Evolutionary conservation across 345 rosid genomes (phyloP).

Genomic region (thale cress (Arabidopsis thaliana)): DNA sequence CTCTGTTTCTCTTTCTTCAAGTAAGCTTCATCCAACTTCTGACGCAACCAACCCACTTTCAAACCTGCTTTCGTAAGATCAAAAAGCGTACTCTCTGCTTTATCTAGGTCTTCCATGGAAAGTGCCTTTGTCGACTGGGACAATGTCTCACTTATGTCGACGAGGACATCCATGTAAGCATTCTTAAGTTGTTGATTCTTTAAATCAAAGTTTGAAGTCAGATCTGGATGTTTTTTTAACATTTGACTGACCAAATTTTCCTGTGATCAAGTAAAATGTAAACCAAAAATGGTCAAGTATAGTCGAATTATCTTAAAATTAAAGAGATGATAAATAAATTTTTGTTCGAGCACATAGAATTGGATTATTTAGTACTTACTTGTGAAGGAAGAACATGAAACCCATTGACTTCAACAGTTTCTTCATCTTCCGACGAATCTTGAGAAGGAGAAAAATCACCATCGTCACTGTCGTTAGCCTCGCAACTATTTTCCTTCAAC

Average conservation of each 20-base stretch:
- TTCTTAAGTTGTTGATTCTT: not conserved
- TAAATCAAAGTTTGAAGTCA: not conserved
- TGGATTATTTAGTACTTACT: no score
- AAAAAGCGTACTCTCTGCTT: not conserved
- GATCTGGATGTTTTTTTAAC: not conserved
- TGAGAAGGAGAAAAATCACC: no score
- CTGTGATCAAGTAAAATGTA: not conserved
- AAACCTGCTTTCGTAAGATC: not conserved
- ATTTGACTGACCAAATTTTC: not conserved
- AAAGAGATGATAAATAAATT: no score
- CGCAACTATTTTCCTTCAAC: not conserved
- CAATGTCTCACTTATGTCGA: not conserved
- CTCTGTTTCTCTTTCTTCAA: conserved; percentile 11
- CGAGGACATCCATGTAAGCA: not conserved
- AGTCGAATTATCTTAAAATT: no score
- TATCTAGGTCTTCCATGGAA: not conserved
- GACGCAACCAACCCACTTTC: not conserved
- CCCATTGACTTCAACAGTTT: no score
- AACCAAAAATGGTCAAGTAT: not conserved
- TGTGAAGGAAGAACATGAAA: no score
- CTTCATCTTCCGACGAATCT: no score
- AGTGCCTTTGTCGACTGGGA: not conserved
- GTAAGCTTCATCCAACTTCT: conserved; percentile 3
- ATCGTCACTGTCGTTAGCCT: no score
- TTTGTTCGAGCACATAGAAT: no score